Evolutionary conservation across 805 yeast species (phyloP).

Genomic region (Debaryomyces tyrocola): DNA sequence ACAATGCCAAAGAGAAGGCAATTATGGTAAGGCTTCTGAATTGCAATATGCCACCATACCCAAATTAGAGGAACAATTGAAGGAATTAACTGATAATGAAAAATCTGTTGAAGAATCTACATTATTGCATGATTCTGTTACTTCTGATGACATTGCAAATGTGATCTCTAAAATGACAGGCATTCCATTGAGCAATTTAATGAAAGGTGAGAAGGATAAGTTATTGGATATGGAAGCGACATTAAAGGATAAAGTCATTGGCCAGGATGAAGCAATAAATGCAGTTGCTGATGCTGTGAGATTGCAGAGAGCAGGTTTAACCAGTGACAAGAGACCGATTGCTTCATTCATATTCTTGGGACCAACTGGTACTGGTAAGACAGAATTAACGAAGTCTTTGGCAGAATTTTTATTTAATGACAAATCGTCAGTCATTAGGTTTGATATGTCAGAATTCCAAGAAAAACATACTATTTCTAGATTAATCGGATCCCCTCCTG

Average conservation of each 20-base stretch:
- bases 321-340: conserved; percentile 91
- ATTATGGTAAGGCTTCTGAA: conserved; percentile 86
- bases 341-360: conserved; percentile 97
- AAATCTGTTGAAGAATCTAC: conserved; percentile 24
- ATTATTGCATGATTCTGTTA: conserved; percentile 85
- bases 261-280: conserved; percentile 92
- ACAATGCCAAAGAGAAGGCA: conserved; percentile 77
- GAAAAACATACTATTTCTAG: conserved; percentile 90
- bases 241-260: conserved; percentile 76
- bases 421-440: conserved; percentile 80
- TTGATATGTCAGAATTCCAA: conserved; percentile 98
- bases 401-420: conserved; percentile 93
- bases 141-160: conserved; percentile 89
- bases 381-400: conserved; percentile 88
- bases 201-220: conserved; percentile 94
- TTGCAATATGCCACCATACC: conserved; percentile 88
- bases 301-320: conserved; percentile 93
- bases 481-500: conserved; percentile 97
- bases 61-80: conserved; percentile 62
- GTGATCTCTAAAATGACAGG: conserved; percentile 96
- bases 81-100: conserved; percentile 39
- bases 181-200: conserved; percentile 83
- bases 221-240: conserved; percentile 83
- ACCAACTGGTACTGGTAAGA: conserved; percentile 98
- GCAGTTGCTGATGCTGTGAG: conserved; percentile 93